Base-by-base conservation (phyloP, 345 rosid genomes). In the Erodium maritimum region DNA sequence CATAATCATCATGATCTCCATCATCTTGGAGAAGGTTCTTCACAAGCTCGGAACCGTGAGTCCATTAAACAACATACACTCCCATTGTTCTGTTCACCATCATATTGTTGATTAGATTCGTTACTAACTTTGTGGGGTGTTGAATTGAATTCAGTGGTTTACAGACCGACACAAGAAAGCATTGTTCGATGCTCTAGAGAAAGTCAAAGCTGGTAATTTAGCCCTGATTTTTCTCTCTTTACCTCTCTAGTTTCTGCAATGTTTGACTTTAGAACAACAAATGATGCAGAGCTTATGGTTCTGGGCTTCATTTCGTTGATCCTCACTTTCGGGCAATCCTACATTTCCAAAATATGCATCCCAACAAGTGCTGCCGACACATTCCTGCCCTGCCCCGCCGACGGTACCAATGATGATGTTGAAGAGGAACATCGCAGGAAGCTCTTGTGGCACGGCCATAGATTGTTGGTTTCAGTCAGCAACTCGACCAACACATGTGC, bases 261-360 rank as follows among this genome's bases (percentile, higher is more conserved):
- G 18, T 57, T 33, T 34, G 33, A 37, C 17, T 18, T 34, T 64
- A 57, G 17, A 17, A n/a, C n/a, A 25, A 17, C 25, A 21, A 66
- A 24, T 17, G 48, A 67, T 48, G 82, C 85, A 93, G 99, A 90
- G 75, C 68, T 93, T 73, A 93, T 90, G 97, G 66, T 93, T 76
- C 73, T 90, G 54, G 99, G 97, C 23, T 93, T 93, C 78, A 85
- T 93, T 67, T 93, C 99, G 3, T 71, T 93, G 65, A 81, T 93
- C 58, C 77, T 90, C 57, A 85, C 90, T 53, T 90, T 93, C 65
- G 77, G 88, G n/a, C 88, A 82, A 78, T 70, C 19, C 37, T 82
- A 74, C 77, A 75, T 93, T 56, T 34, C 74, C 19, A 55, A 21
- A 61, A 89, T 93, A 54, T 93, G 99, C 73, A 62, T 90, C 37